These are phyloP conservation scores for Colletotrichum sp. DNA, from an alignment of 2,329 filamentous ascomycete genomes.

Conservation along the genomic window DNA sequence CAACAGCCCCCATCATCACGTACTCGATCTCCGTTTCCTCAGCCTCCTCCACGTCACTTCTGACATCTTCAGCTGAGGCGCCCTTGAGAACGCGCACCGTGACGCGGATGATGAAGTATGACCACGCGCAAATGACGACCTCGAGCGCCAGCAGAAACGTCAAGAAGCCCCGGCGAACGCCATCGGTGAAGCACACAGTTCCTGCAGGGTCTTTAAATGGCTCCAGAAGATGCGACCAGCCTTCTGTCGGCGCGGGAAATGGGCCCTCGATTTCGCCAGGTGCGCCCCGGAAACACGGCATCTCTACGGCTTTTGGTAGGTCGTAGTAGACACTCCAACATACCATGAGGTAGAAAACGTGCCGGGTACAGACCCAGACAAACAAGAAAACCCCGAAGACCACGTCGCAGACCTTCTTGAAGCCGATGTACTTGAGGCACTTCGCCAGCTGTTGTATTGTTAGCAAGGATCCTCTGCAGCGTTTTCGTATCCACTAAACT, in stretches of 20 bases:
- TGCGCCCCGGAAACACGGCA: neutral
- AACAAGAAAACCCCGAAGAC: neutral
- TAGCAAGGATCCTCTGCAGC: neutral
- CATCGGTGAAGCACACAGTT: neutral
- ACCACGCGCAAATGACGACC: neutral
- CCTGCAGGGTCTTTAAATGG: neutral
- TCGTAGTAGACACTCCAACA: neutral
- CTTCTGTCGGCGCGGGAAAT: neutral
- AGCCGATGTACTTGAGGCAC: neutral
- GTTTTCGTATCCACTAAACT: neutral
- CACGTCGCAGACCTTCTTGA: neutral
- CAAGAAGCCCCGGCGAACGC: neutral
- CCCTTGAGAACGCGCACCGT: neutral
- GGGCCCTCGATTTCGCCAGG: neutral
- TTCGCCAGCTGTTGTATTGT: neutral
- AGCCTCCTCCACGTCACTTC: neutral
- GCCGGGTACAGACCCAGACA: neutral
- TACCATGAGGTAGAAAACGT: neutral
- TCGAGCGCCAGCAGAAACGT: neutral
- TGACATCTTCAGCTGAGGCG: neutral
- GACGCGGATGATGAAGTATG: neutral
- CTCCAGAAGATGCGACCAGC: neutral
- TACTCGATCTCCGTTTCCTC: neutral
- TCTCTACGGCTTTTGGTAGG: neutral
- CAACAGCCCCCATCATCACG: neutral